phyloP scores from a whole-genome alignment of 1,139 yeast species.

The Blastobotrys indianensis region DNA sequence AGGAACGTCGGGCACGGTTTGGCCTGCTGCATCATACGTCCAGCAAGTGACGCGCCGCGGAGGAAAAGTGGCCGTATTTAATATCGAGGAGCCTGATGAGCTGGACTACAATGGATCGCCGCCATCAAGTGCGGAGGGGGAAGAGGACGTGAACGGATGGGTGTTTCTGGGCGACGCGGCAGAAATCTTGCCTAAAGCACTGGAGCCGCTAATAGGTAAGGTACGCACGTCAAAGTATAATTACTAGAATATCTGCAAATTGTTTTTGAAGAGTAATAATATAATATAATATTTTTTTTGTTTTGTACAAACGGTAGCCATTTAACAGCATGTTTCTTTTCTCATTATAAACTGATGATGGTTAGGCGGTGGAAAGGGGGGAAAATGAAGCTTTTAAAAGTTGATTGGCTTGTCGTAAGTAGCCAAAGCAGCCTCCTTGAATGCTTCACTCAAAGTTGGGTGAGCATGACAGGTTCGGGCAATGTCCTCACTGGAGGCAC shows the following conservation, averaged over 20 bases:
- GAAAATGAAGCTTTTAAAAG: conserved; percentile 41
- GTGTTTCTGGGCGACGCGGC: conserved; percentile 81
- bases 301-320: conserved; percentile 1
- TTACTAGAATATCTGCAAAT: neutral
- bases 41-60: conserved; percentile 67
- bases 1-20: conserved; percentile 79
- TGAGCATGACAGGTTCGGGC: conserved; percentile 98
- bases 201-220: conserved; percentile 43
- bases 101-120: conserved; percentile 20
- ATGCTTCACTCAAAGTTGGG: conserved; percentile 96
- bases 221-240: conserved; percentile 9
- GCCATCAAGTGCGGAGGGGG: neutral
- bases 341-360: neutral
- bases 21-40: conserved; percentile 90
- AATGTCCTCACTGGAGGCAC: conserved; percentile 96
- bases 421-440: conserved; percentile 96
- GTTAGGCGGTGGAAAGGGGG: neutral
- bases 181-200: conserved; percentile 56
- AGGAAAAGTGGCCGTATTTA: conserved; percentile 79
- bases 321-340: neutral
- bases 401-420: conserved; percentile 87
- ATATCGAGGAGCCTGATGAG: conserved; percentile 44
- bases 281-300: neutral
- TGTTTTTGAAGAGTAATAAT: neutral
- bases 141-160: conserved; percentile 46